A percentile compares a stretch with the other conserved stretches of the same genome.
Evolutionary conservation across 345 rosid genomes (phyloP).

Genomic region (Eucalyptus regnans): DNA sequence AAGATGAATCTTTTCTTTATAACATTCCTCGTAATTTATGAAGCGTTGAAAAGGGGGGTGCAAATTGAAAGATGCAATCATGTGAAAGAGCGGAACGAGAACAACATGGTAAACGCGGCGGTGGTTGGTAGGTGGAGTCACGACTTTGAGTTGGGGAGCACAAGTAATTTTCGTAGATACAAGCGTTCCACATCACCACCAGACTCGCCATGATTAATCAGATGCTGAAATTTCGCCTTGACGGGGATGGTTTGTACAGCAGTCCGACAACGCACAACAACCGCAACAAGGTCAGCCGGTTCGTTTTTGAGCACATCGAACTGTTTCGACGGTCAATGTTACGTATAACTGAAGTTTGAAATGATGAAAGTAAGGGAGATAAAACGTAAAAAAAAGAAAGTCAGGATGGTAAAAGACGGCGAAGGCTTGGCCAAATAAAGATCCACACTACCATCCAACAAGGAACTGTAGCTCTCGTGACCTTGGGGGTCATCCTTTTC

Average conservation of each 20-base stretch:
- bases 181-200: neutral
- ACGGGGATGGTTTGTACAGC: neutral
- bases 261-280: neutral
- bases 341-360: neutral
- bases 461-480: neutral
- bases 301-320: neutral
- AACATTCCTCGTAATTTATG: neutral
- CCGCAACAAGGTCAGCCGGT: neutral
- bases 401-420: neutral
- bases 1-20: neutral
- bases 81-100: neutral
- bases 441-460: neutral
- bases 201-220: neutral
- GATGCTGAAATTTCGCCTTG: neutral
- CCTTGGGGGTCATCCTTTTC: neutral
- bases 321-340: neutral
- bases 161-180: neutral
- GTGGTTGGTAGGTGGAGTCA: neutral
- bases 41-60: neutral
- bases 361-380: neutral
- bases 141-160: neutral
- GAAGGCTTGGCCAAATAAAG: neutral
- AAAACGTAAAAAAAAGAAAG: too few species aligned
- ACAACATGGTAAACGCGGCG: neutral
- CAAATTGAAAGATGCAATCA: neutral